These are phyloP conservation scores for Datisca glomerata DNA, from an alignment of 306 rosid genomes.

Conservation along the genomic window DNA sequence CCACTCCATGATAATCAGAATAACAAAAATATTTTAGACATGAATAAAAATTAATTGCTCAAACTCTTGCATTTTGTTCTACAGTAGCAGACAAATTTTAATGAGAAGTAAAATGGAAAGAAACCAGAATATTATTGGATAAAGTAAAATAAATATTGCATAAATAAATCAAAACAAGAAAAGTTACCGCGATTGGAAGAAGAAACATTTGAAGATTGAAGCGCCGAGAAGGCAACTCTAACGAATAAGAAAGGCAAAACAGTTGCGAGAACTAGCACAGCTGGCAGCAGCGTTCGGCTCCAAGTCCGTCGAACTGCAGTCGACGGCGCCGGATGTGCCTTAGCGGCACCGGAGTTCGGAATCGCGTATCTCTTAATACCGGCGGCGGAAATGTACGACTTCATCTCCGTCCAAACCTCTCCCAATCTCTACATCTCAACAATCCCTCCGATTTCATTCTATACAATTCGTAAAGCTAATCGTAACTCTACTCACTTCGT, in stretches of 20 bases:
- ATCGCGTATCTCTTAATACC: constrained; percentile 61
- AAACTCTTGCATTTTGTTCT: too few species aligned
- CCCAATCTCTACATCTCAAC: constrained; percentile 18
- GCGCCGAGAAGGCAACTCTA: constrained; percentile 55
- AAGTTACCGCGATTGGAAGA: constrained; percentile 47
- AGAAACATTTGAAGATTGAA: constrained; percentile 65
- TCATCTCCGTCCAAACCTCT: constrained; percentile 28
- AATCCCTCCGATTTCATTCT: constrained; percentile 9
- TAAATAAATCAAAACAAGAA: too few species aligned
- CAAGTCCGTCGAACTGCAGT: constrained; percentile 48
- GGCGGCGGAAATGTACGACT: constrained; percentile 66
- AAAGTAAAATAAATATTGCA: too few species aligned
- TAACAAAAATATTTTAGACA: too few species aligned
- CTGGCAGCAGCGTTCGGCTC: constrained; percentile 37
- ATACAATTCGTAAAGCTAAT: neutral
- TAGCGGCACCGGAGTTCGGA: constrained; percentile 33
- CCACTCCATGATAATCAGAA: too few species aligned
- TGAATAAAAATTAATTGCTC: too few species aligned
- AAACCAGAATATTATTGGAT: too few species aligned
- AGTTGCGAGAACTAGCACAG: constrained; percentile 37
- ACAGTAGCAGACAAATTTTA: too few species aligned
- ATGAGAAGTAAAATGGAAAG: too few species aligned
- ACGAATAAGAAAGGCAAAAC: constrained; percentile 60
- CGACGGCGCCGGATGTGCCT: constrained; percentile 21
- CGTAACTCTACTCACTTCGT: constrained; percentile 2